A percentile compares a stretch with the other conserved stretches of the same genome.
phyloP scores from a whole-genome alignment of 164 flowering plant species.

The Annona cherimola region DNA sequence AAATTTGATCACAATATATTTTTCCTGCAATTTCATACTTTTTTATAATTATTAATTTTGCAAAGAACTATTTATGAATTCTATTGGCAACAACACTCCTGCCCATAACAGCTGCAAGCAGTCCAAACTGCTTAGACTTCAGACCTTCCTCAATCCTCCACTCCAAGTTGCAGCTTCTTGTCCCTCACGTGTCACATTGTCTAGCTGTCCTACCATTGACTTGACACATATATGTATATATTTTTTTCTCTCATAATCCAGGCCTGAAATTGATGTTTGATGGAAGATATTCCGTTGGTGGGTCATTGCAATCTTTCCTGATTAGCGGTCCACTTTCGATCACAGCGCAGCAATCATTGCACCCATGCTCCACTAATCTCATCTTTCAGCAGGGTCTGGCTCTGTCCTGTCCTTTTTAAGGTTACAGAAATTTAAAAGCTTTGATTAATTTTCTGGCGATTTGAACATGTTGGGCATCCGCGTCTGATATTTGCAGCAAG shows the following conservation, averaged over 20 bases:
- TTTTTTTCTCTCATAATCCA: neutral
- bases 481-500: too few species aligned
- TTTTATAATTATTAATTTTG: too few species aligned
- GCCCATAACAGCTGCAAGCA: too few species aligned
- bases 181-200: slow-evolving; percentile 3
- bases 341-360: neutral
- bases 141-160: neutral
- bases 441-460: neutral
- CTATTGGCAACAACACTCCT: too few species aligned
- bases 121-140: too few species aligned
- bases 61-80: too few species aligned
- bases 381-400: neutral
- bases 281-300: slow-evolving; percentile 4
- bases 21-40: too few species aligned
- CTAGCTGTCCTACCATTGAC: slow-evolving; percentile 13
- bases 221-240: too few species aligned
- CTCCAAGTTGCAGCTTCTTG: neutral
- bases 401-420: neutral
- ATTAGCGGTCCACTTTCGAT: neutral
- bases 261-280: neutral
- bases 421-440: neutral
- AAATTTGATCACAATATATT: too few species aligned
- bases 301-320: slow-evolving; percentile 13
- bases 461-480: too few species aligned
- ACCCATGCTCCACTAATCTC: neutral